Evolutionary conservation across 2,329 filamentous ascomycete genomes (phyloP), one percentile per base, ranked within the genome.

Genomic region (Aspergillus niger): DNA sequence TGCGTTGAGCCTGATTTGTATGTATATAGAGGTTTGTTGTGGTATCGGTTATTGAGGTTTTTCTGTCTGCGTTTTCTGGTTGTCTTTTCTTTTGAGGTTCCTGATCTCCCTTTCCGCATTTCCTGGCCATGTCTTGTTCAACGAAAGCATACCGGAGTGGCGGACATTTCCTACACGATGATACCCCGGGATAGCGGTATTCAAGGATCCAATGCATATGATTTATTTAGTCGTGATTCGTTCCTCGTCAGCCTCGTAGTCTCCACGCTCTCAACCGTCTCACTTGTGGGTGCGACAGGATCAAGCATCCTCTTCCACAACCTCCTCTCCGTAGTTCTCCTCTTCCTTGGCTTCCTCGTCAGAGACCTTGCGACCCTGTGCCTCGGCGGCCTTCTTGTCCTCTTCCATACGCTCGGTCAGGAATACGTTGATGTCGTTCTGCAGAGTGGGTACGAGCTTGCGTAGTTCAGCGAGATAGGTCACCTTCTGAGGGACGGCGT

Each of bases 261-360:
- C 36, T 17, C 47, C 36, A 22, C 17, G 50, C 15, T 51, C 52
- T 47, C 47, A 22, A 58, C 69, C 69, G 53, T 55, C 58, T 58
- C 2, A 28, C 8, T 8, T 43, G 2, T 8, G 8, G 17, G 5
- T 20, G 7, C 5, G 15, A 6, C 54, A 60, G 50, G 5, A 36
- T 63, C 70, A 74, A 55, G 85, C 85, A 58, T 90, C 89, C 44
- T 90, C 88, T 53, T 89, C 87, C 11, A 85, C 80, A 24, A 88
- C 85, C 74, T 96, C 92, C 75, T 96, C 92, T 51, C 92, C 92
- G 72, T 97, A 96, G 72, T 92, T 84, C 63, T 85, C 83, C 62
- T 81, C 80, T 57, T 81, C 79, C 56, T 77, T 76, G 51, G 74
- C 71, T 61, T 77, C 75, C 55, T 75, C 71, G 22, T 74, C 74